These are phyloP conservation scores for Kwoniella bestiolae DNA, from an alignment of 768 basidiomycete species.

Conservation along the genomic window DNA sequence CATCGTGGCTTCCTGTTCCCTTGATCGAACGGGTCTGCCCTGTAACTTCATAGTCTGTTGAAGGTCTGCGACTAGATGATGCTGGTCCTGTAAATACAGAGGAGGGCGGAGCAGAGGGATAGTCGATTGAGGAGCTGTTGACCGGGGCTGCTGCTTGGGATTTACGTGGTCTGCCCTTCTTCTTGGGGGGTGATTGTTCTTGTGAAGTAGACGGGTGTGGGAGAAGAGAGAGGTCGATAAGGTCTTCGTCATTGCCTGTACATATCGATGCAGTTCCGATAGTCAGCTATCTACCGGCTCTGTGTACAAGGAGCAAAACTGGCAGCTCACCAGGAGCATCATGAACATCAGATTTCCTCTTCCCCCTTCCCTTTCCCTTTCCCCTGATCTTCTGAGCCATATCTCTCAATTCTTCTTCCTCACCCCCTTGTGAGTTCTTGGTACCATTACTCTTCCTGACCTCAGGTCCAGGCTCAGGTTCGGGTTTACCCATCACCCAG, in stretches of 20 bases:
- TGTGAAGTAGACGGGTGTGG: background rate
- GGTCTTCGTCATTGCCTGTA: background rate
- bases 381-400: slow-evolving; percentile 32
- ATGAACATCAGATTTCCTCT: slow-evolving; percentile 13
- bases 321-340: background rate
- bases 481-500: slow-evolving; percentile 15
- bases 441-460: background rate
- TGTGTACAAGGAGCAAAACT: background rate
- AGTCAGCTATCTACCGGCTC: no score
- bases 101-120: slow-evolving; percentile 5
- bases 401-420: slow-evolving; percentile 42
- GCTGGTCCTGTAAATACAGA: background rate
- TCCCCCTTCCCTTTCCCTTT: slow-evolving; percentile 2
- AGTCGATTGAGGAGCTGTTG: slow-evolving; percentile 19
- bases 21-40: background rate
- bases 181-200: slow-evolving; percentile 11
- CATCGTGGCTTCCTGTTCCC: slow-evolving; percentile 9
- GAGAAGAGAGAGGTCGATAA: background rate
- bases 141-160: background rate
- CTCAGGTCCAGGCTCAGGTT: background rate
- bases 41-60: slow-evolving; percentile 17
- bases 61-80: slow-evolving; percentile 1
- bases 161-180: slow-evolving; percentile 25
- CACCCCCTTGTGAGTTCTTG: slow-evolving; percentile 20
- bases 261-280: no score